Evolutionary conservation across 768 basidiomycete species (phyloP).

Genomic region (Hypholoma fasciculare): DNA sequence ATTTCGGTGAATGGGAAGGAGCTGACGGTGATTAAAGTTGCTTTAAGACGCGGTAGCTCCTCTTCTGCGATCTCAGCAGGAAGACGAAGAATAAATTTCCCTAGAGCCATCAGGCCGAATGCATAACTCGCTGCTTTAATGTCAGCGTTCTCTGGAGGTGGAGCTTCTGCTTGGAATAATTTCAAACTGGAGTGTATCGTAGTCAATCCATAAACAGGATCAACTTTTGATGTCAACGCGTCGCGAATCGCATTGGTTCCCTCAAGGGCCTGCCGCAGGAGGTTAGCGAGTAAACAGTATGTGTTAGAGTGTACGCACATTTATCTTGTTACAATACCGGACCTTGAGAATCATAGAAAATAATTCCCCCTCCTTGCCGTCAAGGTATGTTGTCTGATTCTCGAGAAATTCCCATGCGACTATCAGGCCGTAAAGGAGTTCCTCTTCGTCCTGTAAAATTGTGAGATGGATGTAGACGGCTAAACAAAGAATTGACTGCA

Average conservation of each 20-base stretch:
- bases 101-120: constrained; percentile 81
- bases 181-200: constrained; percentile 77
- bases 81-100: constrained; percentile 78
- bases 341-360: constrained; percentile 71
- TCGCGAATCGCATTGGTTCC: constrained; percentile 84
- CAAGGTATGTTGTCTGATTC: constrained; percentile 69
- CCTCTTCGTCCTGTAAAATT: constrained; percentile 54
- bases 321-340: constrained; percentile 70
- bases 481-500: constrained; percentile 30
- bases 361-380: constrained; percentile 78
- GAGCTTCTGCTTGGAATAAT: constrained; percentile 57
- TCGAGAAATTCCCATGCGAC: constrained; percentile 83
- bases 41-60: constrained; percentile 75
- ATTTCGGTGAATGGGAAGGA: neutral
- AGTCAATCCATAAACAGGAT: constrained; percentile 83
- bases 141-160: constrained; percentile 42
- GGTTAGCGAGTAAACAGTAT: constrained; percentile 2
- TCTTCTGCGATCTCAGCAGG: constrained; percentile 87
- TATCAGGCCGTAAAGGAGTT: constrained; percentile 78
- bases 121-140: constrained; percentile 70
- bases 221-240: constrained; percentile 65
- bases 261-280: constrained; percentile 63
- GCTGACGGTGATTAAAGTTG: constrained; percentile 68
- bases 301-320: constrained; percentile 44
- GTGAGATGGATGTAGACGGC: neutral